Evolutionary conservation across 139 green algal genomes (phyloP).

Genomic region (Spirogloea muscicola): DNA sequence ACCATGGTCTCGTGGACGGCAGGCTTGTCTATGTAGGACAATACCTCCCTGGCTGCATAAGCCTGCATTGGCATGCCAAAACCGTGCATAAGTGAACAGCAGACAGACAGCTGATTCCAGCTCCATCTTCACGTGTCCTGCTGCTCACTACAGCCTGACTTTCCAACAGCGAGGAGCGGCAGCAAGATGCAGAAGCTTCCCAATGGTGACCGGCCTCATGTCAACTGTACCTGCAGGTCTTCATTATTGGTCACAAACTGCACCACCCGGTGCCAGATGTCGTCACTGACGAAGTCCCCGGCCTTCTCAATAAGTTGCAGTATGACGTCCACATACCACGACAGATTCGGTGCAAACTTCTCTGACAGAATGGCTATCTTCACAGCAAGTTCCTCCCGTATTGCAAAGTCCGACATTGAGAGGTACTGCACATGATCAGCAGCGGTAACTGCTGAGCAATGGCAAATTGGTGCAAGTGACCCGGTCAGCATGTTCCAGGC

Average conservation of each 20-base stretch:
- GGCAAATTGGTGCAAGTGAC: too few species aligned
- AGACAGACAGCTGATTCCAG: too few species aligned
- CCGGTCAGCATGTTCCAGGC: too few species aligned
- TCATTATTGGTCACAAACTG: conserved; percentile 94
- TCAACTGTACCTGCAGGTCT: conserved; percentile 74
- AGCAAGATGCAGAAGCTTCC: too few species aligned
- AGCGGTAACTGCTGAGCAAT: neutral
- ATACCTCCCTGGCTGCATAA: conserved; percentile 70
- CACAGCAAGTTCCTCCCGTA: conserved; percentile 94
- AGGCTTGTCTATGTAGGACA: conserved; percentile 64
- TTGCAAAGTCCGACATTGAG: conserved; percentile 74
- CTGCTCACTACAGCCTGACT: too few species aligned
- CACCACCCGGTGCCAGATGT: conserved; percentile 92
- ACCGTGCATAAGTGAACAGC: too few species aligned
- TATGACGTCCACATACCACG: conserved; percentile 81
- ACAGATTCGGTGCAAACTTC: conserved; percentile 71
- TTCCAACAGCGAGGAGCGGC: too few species aligned
- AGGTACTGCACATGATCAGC: conserved; percentile 62
- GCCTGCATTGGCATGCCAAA: too few species aligned
- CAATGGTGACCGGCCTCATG: too few species aligned
- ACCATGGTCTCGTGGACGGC: conserved; percentile 63
- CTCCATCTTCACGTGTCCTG: too few species aligned
- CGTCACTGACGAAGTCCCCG: conserved; percentile 86
- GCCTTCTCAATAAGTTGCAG: conserved; percentile 86
- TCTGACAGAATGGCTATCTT: conserved; percentile 96